Evolutionary conservation across 2,329 filamentous ascomycete genomes (phyloP), one percentile per base, ranked within the genome.

Genomic region (Aspergillus tamarii): DNA sequence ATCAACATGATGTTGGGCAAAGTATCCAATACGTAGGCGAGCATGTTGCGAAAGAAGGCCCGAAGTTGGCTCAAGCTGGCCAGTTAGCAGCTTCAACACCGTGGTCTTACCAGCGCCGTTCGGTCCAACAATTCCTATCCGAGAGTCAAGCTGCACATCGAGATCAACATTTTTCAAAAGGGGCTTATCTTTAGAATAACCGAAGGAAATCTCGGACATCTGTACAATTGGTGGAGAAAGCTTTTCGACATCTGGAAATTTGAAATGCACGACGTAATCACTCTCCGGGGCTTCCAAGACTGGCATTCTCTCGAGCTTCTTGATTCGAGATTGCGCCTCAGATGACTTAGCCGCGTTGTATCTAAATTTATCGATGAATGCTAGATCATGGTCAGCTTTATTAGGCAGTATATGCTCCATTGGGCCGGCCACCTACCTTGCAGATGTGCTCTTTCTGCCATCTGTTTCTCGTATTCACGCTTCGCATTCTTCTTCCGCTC

Each of bases 101-200:
- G 95, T 99, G 3, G 95, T 99, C 82, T 99, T 99, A 85, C 95
- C 95, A 52, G 95, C 95, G 80, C 95, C 95, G 85, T 99, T 99
- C 74, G 95, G 95, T 19, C 95, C 95, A n/a, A 99, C 94, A 75
- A 99, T 99, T 75, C 95, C 95, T 72, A 99, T 99, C 67, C 95
- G 91, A 10, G 94, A 98, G 81, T 99, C 95, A 48, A 99, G 89
- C 79, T 99, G 95, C 19, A 99, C 95, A 77, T 98, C 94, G 28
- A 99, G 85, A 74, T 99, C 95, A 64, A 99, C 92, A 71, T 97
- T 89, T 69, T 82, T 87, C 48, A 99, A 87, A 48, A 99, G 85
- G 28, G 90, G 87, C 14, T 91, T 92, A 75, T 96, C 93, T 66
- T 85, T 82, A 8, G 82, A 87, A 81, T 99, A 99, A 56, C 94